Evolutionary conservation across 768 basidiomycete genomes (phyloP).

Genomic region (Termitomyces sp.): DNA sequence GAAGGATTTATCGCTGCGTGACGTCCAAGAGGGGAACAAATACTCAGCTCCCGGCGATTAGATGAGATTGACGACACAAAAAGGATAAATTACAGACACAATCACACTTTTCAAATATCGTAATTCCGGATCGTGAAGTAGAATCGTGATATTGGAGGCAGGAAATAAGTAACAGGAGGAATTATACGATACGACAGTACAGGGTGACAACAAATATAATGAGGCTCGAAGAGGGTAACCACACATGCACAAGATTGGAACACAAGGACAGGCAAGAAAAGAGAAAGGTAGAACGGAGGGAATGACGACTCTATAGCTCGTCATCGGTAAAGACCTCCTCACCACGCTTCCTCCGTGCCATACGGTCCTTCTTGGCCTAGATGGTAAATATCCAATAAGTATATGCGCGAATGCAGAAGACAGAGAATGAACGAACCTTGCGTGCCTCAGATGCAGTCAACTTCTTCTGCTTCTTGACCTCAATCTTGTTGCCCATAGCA

Average conservation of each 20-base stretch:
- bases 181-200: conserved; percentile 14
- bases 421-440: conserved; percentile 45
- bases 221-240: conserved; percentile 5
- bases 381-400: conserved; percentile 4
- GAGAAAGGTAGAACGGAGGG: conserved; percentile 2
- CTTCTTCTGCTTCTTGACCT: conserved; percentile 83
- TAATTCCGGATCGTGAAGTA: neutral
- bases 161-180: conserved; percentile 7
- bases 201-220: conserved; percentile 10
- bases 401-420: neutral
- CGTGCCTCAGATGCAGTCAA: conserved; percentile 75
- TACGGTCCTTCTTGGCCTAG: conserved; percentile 89
- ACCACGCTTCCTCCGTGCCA: conserved; percentile 84
- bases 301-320: conserved; percentile 38
- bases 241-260: conserved; percentile 11
- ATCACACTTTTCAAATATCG: neutral
- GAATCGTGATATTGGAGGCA: conserved; percentile 11
- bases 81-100: neutral
- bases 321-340: conserved; percentile 68
- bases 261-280: conserved; percentile 3
- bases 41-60: conserved; percentile 1
- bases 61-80: conserved; percentile 5
- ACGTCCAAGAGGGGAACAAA: neutral
- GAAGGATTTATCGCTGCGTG: neutral
- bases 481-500: conserved; percentile 98